These are phyloP conservation scores for Plasmodium chabaudi DNA, from an alignment of 169 alveolate species.

Conservation along the genomic window DNA sequence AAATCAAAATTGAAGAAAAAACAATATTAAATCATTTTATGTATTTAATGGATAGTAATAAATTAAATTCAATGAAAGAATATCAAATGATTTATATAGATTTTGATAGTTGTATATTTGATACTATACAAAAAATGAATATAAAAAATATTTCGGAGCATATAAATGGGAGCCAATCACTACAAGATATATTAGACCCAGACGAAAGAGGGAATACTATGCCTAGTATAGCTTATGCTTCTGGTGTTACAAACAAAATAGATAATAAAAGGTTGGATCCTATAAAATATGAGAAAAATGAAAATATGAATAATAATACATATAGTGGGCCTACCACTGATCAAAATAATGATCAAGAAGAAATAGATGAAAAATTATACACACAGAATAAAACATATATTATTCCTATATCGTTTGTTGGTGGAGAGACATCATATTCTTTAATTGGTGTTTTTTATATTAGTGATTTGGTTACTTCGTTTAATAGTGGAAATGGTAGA, in stretches of 20 bases:
- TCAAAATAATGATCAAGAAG: neutral
- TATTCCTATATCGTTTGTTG: conserved; percentile 70
- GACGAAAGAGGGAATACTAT: neutral
- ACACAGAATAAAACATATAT: conserved; percentile 20
- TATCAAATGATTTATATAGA: conserved; percentile 37
- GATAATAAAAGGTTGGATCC: neutral
- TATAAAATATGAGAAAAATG: neutral
- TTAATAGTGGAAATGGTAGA: neutral
- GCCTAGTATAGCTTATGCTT: neutral
- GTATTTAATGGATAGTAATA: conserved; percentile 41
- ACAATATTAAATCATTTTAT: conserved; percentile 35
- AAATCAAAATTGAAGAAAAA: neutral
- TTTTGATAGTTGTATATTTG: conserved; percentile 44
- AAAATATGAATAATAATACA: neutral
- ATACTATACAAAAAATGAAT: conserved; percentile 41
- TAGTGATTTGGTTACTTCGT: neutral
- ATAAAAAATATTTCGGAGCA: conserved; percentile 13
- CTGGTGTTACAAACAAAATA: neutral
- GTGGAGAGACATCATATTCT: conserved; percentile 73
- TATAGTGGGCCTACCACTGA: no score
- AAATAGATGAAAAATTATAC: conserved; percentile 22
- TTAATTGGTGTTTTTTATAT: conserved; percentile 47
- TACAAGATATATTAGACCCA: neutral
- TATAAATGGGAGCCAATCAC: neutral
- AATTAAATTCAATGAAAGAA: conserved; percentile 51